Percentiles rank a stretch among this genome's conserved stretches.
phyloP scores from a whole-genome alignment of 2,329 filamentous ascomycete species.

The Huntiella savannae region DNA sequence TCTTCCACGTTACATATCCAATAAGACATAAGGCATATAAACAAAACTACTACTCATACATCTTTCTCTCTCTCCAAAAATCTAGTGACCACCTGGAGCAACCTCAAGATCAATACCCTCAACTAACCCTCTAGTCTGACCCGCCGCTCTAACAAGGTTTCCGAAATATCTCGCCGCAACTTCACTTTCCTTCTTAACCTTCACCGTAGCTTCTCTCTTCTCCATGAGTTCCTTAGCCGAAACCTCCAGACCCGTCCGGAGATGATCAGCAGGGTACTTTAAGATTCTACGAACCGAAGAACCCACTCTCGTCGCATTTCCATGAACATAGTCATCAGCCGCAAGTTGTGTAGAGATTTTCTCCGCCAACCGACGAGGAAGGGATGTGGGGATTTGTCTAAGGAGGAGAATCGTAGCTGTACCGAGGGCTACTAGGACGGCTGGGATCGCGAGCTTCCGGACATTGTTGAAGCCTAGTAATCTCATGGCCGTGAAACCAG shows the following conservation, averaged over 20 bases:
- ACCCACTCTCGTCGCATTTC: conserved; percentile 70
- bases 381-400: conserved; percentile 69
- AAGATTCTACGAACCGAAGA: conserved; percentile 75
- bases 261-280: conserved; percentile 67
- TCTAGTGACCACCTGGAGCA: conserved; percentile 22
- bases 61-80: background rate
- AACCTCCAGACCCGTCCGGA: conserved; percentile 65
- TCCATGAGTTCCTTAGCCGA: conserved; percentile 66
- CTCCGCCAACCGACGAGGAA: conserved; percentile 65
- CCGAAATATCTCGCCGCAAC: conserved; percentile 78
- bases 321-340: conserved; percentile 79
- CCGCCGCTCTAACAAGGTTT: conserved; percentile 55
- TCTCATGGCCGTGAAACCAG: conserved; percentile 61
- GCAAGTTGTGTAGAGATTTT: conserved; percentile 70
- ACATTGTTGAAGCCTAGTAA: conserved; percentile 67
- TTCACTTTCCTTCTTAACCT: conserved; percentile 66
- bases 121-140: conserved; percentile 30
- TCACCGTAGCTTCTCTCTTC: conserved; percentile 66
- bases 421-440: conserved; percentile 45
- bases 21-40: background rate
- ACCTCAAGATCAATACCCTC: conserved; percentile 36
- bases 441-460: conserved; percentile 61
- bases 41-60: background rate
- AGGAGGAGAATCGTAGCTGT: conserved; percentile 58
- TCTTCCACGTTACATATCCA: background rate